phyloP scores from a whole-genome alignment of 805 yeast genomes.

The Phaffomyces antillensis region DNA sequence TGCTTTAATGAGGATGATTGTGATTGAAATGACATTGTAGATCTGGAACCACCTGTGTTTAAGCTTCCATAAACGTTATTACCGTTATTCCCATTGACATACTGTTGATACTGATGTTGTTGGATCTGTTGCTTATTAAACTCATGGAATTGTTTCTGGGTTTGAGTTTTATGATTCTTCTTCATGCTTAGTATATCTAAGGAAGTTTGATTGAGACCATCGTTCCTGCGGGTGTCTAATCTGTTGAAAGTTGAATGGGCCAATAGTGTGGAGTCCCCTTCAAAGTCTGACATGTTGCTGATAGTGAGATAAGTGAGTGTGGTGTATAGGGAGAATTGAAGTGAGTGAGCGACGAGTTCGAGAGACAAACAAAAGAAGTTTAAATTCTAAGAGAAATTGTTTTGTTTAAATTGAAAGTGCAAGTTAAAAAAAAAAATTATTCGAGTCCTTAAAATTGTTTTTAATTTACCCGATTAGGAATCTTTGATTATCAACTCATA shows the following conservation, averaged over 20 bases:
- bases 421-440: too few relatives aligned
- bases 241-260: slow-evolving; percentile 3
- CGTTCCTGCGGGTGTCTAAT: slow-evolving; percentile 17
- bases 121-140: slow-evolving; percentile 15
- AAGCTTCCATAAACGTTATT: not conserved
- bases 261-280: not conserved
- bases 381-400: too few relatives aligned
- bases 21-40: slow-evolving; percentile 5
- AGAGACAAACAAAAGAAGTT: too few relatives aligned
- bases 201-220: slow-evolving; percentile 21
- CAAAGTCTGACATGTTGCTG: not conserved
- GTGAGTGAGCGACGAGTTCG: not conserved
- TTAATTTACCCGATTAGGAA: not conserved
- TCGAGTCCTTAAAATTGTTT: not conserved
- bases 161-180: slow-evolving; percentile 19
- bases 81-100: not conserved
- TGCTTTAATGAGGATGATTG: not conserved
- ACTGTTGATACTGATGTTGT: slow-evolving; percentile 17
- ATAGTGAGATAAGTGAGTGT: too few relatives aligned
- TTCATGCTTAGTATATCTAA: slow-evolving; percentile 16
- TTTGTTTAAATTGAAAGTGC: too few relatives aligned
- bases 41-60: not conserved
- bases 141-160: slow-evolving; percentile 20
- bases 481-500: not conserved
- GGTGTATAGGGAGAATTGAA: not conserved